phyloP scores from a whole-genome alignment of 2,329 filamentous ascomycete species.

The Drechslerella coelobrocha region DNA sequence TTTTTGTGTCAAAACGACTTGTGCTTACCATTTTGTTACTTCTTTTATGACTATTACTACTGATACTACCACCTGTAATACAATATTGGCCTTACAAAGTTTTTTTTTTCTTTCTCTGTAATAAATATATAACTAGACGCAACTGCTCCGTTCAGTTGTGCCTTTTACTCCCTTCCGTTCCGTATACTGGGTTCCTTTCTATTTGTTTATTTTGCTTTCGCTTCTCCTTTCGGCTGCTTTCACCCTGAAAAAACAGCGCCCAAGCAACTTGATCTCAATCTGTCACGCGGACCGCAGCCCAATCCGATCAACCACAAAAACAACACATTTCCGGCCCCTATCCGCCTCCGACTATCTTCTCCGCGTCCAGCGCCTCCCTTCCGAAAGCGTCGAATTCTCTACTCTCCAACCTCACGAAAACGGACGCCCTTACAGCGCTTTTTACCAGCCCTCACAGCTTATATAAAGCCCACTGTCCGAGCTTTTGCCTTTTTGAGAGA shows the following conservation, averaged over 20 bases:
- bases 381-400: conserved; percentile 45
- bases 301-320: conserved; percentile 35
- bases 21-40: background rate
- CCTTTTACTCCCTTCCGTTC: conserved; percentile 14
- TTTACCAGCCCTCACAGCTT: conserved; percentile 12
- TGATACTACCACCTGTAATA: conserved; percentile 49
- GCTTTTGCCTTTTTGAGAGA: conserved; percentile 39
- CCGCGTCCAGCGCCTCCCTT: conserved; percentile 6
- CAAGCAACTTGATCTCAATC: conserved; percentile 23
- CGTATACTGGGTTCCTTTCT: background rate
- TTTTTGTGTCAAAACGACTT: conserved; percentile 25
- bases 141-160: background rate
- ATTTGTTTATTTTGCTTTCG: background rate
- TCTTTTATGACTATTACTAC: conserved; percentile 24
- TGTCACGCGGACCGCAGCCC: conserved; percentile 33
- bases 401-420: conserved; percentile 26
- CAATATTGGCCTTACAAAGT: conserved; percentile 27
- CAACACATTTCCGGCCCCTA: conserved; percentile 29
- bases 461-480: conserved; percentile 31
- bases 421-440: conserved; percentile 9
- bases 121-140: background rate
- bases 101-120: conserved; percentile 22
- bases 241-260: background rate
- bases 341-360: conserved; percentile 19
- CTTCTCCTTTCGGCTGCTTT: background rate